Evolutionary conservation across 2,329 filamentous ascomycete species (phyloP).

Genomic region (Hymenoscyphus albidus): DNA sequence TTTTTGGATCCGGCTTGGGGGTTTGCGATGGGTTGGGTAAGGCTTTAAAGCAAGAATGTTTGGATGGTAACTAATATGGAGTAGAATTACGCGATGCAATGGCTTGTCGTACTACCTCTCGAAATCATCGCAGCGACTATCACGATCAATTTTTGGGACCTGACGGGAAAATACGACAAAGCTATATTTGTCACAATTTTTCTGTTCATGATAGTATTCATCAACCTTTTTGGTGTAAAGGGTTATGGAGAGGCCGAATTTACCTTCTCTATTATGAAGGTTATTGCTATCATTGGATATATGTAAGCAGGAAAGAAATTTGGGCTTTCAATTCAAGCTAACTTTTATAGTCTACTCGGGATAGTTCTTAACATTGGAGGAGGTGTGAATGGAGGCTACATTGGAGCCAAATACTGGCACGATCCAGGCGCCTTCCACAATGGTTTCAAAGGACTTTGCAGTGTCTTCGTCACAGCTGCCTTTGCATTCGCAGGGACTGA

Average conservation of each 20-base stretch:
- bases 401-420: slow-evolving; percentile 74
- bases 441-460: slow-evolving; percentile 79
- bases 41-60: not conserved
- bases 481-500: slow-evolving; percentile 76
- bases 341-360: slow-evolving; percentile 63
- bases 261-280: slow-evolving; percentile 79
- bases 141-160: slow-evolving; percentile 77
- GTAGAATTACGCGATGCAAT: slow-evolving; percentile 75
- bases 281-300: slow-evolving; percentile 81
- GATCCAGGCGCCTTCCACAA: slow-evolving; percentile 80
- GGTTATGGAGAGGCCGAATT: slow-evolving; percentile 91
- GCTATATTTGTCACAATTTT: slow-evolving; percentile 83
- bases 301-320: slow-evolving; percentile 54
- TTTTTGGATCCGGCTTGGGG: slow-evolving; percentile 94
- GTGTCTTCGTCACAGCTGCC: slow-evolving; percentile 71
- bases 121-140: slow-evolving; percentile 86
- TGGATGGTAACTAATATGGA: not conserved
- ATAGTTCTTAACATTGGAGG: slow-evolving; percentile 84
- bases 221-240: slow-evolving; percentile 86
- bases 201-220: slow-evolving; percentile 67
- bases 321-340: not conserved
- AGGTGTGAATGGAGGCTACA: slow-evolving; percentile 68
- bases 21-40: slow-evolving; percentile 82
- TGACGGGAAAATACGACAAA: slow-evolving; percentile 49
- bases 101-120: slow-evolving; percentile 77